Base-by-base conservation (phyloP, 2,329 filamentous ascomycete species). In the Atkinsonella hypoxylon region DNA sequence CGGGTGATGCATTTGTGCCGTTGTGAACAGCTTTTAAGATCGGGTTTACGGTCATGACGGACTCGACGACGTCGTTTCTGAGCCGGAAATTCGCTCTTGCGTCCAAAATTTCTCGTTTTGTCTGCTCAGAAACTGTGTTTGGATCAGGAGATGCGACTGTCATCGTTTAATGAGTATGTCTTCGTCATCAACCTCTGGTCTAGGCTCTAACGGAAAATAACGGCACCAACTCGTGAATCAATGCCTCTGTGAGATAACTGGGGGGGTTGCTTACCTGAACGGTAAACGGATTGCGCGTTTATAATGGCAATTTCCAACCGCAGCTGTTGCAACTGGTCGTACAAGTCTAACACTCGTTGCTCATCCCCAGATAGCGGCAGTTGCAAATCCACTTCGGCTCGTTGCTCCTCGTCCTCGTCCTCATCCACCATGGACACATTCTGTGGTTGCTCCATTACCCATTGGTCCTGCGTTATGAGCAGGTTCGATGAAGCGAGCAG, bases 21-120 rank as follows among this genome's bases (percentile, higher is more conserved):
- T 78, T 71, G 63, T 94, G 87, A 39, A 91, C 81, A 7, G 88
- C 84, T 60, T 86, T 87, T 51, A 94, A 70, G 40, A 87, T 81
- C 8, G 89, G 87, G 59, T 88, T 84, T 51, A 82, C 82, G 57
- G 81, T 79, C 56, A 93, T 67, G 49, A 87, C 80, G 45, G 76
- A 81, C 54, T 85, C 80, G 20, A 83, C 73, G 20, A 87, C 81
- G 54, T 81, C 81, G 62, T 83, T 83, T 55, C 81, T 81, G 51
- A 91, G 72, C 40, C 80, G 75, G 65, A 87, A 87, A 52, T 75
- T 75, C 50, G 86, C 82, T 61, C 82, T 81, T 26, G 86, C 80
- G 57, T 88, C 78, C 31, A 91, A 72, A 20, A 87, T 76, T 47
- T 82, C 81, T 49, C 75, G 73, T 64, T 89, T 81, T 7, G 81